A percentile compares a stretch with the other conserved stretches of the same genome.
Evolutionary conservation across 2,329 filamentous ascomycete genomes (phyloP).

Genomic region (Pyrenochaeta sp.): DNA sequence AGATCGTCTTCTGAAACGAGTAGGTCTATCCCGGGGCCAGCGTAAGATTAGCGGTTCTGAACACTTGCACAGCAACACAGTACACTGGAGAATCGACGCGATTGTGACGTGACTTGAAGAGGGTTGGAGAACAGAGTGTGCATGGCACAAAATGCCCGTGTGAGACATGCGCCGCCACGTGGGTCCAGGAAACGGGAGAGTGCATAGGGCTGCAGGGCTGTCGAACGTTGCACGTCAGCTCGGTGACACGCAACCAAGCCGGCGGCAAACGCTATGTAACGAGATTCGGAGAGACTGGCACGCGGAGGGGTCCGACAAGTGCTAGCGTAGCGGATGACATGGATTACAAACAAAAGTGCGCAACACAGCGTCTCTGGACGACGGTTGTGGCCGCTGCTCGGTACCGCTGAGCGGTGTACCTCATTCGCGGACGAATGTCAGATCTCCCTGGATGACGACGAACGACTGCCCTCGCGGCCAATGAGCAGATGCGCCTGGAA

Average conservation of each 20-base stretch:
- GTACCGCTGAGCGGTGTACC: conserved; percentile 12
- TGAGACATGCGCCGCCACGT: conserved; percentile 43
- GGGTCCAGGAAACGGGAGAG: conserved; percentile 32
- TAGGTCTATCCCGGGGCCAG: conserved; percentile 8
- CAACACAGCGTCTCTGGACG: neutral
- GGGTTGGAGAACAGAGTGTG: neutral
- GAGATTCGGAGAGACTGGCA: conserved; percentile 16
- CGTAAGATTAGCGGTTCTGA: neutral
- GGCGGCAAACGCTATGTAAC: conserved; percentile 4
- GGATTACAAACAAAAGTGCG: neutral
- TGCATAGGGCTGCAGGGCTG: conserved; percentile 46
- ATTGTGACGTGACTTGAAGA: conserved; percentile 6
- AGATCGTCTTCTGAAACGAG: conserved; percentile 33
- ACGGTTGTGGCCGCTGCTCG: neutral
- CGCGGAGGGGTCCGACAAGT: neutral
- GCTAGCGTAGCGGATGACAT: neutral
- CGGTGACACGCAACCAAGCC: conserved; percentile 20
- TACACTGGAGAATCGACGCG: conserved; percentile 5
- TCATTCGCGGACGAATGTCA: neutral
- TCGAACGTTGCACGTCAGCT: conserved; percentile 37
- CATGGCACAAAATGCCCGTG: conserved; percentile 16
- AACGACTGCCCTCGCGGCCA: neutral
- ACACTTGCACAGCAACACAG: neutral
- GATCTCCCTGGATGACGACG: conserved; percentile 1
- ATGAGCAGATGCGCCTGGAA: neutral